phyloP scores from a whole-genome alignment of 148 eudicot genomes.

The Rhododendron williamsianum region DNA sequence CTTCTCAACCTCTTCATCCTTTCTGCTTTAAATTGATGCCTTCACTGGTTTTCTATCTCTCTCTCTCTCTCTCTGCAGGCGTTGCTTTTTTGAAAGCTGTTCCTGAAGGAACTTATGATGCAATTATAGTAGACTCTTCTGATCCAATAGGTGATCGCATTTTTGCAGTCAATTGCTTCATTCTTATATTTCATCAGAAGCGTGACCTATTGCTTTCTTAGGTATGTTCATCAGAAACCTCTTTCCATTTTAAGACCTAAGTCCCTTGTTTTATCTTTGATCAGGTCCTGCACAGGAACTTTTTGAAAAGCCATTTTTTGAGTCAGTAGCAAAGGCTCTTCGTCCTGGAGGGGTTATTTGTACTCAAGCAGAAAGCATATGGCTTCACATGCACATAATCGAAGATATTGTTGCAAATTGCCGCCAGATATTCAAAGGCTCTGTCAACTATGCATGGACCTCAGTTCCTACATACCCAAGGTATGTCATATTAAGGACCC shows the following conservation, averaged over 20 bases:
- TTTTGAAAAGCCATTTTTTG: constrained; percentile 90
- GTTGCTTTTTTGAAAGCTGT: constrained; percentile 85
- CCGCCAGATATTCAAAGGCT: constrained; percentile 84
- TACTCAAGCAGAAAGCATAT: constrained; percentile 98
- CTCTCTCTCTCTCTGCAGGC: constrained; percentile 35
- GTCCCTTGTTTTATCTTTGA: not conserved
- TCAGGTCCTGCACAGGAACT: constrained; percentile 95
- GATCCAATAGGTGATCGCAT: constrained; percentile 74
- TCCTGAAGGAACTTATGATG: constrained; percentile 88
- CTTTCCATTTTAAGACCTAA: not conserved
- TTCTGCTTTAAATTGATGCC: not conserved
- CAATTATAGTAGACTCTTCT: constrained; percentile 90
- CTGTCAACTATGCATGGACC: constrained; percentile 97
- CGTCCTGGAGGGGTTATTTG: constrained; percentile 97
- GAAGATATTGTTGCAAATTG: constrained; percentile 89
- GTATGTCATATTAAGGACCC: constrained; percentile 17
- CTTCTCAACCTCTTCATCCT: not conserved
- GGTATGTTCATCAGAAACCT: not conserved
- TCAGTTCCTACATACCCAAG: constrained; percentile 98
- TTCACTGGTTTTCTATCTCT: not conserved
- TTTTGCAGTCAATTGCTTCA: not conserved
- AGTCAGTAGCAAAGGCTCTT: constrained; percentile 82
- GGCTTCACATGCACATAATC: constrained; percentile 99
- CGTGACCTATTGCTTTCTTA: not conserved
- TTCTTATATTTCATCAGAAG: not conserved